A percentile compares a stretch with the other conserved stretches of the same genome.
Conservation (phyloP, 139 green algal genomes). For the Micromonas commoda region DNA sequence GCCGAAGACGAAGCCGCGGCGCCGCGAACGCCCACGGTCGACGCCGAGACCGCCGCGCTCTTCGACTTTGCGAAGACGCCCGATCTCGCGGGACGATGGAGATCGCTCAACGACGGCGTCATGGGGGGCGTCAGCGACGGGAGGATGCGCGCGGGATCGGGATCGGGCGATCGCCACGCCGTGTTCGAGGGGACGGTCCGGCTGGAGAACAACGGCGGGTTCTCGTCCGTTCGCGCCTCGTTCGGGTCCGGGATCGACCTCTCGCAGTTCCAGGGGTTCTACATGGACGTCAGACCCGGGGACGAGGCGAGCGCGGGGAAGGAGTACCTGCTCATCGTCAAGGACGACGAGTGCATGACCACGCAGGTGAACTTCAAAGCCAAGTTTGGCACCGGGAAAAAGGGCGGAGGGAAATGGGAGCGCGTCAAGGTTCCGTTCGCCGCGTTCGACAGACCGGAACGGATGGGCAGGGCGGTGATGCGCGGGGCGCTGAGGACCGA, state of each 20-base stretch:
- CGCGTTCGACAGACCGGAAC: background rate
- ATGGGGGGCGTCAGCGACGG: background rate
- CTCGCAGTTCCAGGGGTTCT: background rate
- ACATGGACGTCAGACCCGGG: background rate
- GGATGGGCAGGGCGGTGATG: constrained; percentile 1
- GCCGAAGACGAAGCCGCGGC: background rate
- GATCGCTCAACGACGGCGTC: constrained; percentile 16
- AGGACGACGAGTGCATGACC: constrained; percentile 1
- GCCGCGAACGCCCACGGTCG: background rate
- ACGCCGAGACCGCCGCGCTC: background rate
- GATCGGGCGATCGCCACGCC: background rate
- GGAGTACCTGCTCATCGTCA: constrained; percentile 7
- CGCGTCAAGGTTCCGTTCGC: constrained; percentile 1
- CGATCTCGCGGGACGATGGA: background rate
- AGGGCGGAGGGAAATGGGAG: background rate
- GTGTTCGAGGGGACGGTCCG: background rate
- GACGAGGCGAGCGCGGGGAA: background rate
- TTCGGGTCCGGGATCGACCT: background rate
- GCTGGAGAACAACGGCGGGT: constrained; percentile 13
- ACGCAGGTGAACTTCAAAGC: constrained; percentile 10
- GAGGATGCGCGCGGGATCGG: background rate
- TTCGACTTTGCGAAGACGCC: no score
- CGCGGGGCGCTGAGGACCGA: background rate
- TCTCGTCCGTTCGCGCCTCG: background rate
- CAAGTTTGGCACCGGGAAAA: background rate